phyloP scores from a whole-genome alignment of 768 basidiomycete genomes.

The Trichaptum fuscoviolaceum region DNA sequence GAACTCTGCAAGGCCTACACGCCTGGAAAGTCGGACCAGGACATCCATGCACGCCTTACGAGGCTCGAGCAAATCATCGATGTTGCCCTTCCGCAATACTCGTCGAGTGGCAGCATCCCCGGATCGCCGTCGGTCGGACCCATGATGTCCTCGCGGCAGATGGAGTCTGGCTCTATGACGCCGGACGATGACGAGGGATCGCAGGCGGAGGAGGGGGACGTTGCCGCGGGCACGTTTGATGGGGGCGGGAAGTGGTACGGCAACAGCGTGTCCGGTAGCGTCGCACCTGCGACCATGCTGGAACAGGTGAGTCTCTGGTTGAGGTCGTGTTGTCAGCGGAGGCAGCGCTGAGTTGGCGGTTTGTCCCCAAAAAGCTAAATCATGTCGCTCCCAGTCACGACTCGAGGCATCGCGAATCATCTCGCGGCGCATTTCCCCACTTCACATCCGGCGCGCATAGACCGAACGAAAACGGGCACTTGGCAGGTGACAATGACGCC shows the following conservation, averaged over 20 bases:
- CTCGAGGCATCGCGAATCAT: neutral
- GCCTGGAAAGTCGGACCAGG: slow-evolving; percentile 81
- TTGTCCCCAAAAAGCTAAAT: slow-evolving; percentile 2
- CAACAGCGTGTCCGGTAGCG: slow-evolving; percentile 75
- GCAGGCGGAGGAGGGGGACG: slow-evolving; percentile 73
- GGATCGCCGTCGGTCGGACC: slow-evolving; percentile 25
- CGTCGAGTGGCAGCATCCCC: slow-evolving; percentile 31
- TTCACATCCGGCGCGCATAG: neutral
- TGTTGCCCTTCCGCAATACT: slow-evolving; percentile 71
- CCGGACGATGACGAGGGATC: slow-evolving; percentile 65
- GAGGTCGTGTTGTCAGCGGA: neutral
- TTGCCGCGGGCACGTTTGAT: slow-evolving; percentile 70
- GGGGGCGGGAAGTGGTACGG: slow-evolving; percentile 80
- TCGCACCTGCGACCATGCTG: slow-evolving; percentile 73
- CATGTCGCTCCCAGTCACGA: slow-evolving; percentile 2
- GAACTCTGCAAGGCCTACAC: slow-evolving; percentile 86
- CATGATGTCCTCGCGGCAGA: slow-evolving; percentile 27
- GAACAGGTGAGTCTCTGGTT: slow-evolving; percentile 52
- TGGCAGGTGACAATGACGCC: neutral
- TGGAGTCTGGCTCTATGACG: slow-evolving; percentile 42
- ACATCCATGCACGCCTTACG: slow-evolving; percentile 65
- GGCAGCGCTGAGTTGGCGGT: neutral
- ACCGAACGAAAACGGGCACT: neutral
- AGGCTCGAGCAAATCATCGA: slow-evolving; percentile 81
- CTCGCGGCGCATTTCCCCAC: neutral